Evolutionary conservation across 179 eudicot genomes (phyloP), one percentile per base, ranked within the genome.

Genomic region (Heliamphora pulchella): DNA sequence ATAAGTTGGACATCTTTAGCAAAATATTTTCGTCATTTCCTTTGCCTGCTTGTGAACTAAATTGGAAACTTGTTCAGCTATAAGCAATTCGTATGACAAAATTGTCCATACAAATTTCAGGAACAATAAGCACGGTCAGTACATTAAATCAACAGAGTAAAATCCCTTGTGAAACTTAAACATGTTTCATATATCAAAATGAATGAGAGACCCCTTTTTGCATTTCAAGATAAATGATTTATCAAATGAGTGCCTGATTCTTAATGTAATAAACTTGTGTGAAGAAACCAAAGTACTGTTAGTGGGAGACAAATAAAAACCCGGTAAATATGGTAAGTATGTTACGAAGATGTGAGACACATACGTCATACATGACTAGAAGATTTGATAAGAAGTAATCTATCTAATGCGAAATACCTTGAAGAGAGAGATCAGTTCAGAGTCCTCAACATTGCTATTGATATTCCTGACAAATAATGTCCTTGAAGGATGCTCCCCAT

Each of bases 401-500:
- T 59, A 44, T 31, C 8, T 58, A 59, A 58, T 41, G 39, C 44
- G 22, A 59, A 78, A 15, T 78, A 84, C 91, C 90, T 89, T 89
- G 79, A 89, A 89, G 44, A 89, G 90, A 64, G 88, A 75, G 75
- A 31, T 80, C 78, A 89, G 81, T 77, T 89, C 91, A 39, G 89
- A 78, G 71, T 89, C 91, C 76, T 89, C 91, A 63, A 89, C 89
- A 18, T 87, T 89, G 43, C 91, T 89, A 74, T 87, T 89, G 43
- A 89, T 89, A 66, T 89, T 89, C 70, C 90, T 77, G 22, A 89
- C 90, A 71, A 89, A 89, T 77, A 89, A 78, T 31, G 91, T 89
- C 87, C 91, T 86, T 13, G 91, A 89, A 77, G 91, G 91, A 81
- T 87, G 91, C 78, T 89, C 91, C 39, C 91, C 91, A 78, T 87